Conservation (phyloP, 2,329 filamentous ascomycete genomes). For the Colletotrichum horii region DNA sequence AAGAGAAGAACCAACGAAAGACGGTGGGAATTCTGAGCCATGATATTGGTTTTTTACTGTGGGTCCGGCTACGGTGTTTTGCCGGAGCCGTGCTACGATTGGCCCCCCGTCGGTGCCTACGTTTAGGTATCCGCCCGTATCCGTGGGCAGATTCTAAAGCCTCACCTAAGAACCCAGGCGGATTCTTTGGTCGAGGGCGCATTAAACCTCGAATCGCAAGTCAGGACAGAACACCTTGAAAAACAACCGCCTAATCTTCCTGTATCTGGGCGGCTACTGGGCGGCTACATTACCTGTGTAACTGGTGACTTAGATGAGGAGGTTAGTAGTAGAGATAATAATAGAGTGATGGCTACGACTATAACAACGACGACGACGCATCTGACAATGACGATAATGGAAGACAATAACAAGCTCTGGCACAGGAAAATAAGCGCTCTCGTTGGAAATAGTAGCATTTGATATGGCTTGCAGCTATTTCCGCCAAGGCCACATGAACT, state of each 20-base stretch:
- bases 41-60: constrained; percentile 1
- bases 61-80: background rate
- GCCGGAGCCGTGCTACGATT: constrained; percentile 5
- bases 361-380: background rate
- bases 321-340: background rate
- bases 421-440: background rate
- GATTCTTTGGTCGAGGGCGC: too few relatives aligned
- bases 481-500: background rate
- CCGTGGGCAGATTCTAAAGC: too few relatives aligned
- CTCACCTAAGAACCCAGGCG: too few relatives aligned
- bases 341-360: too few relatives aligned
- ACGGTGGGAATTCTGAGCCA: constrained; percentile 21
- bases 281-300: background rate
- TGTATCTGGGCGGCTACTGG: background rate
- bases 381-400: background rate
- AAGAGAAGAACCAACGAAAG: constrained; percentile 12
- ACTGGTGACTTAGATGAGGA: background rate
- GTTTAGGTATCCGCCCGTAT: background rate
- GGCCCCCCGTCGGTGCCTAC: too few relatives aligned
- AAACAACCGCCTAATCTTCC: background rate
- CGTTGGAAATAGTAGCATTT: background rate
- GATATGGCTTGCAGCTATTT: background rate
- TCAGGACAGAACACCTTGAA: background rate
- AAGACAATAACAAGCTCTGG: background rate
- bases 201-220: too few relatives aligned